Conservation (phyloP, 345 rosid species). For the Tarenaya hassleriana region DNA sequence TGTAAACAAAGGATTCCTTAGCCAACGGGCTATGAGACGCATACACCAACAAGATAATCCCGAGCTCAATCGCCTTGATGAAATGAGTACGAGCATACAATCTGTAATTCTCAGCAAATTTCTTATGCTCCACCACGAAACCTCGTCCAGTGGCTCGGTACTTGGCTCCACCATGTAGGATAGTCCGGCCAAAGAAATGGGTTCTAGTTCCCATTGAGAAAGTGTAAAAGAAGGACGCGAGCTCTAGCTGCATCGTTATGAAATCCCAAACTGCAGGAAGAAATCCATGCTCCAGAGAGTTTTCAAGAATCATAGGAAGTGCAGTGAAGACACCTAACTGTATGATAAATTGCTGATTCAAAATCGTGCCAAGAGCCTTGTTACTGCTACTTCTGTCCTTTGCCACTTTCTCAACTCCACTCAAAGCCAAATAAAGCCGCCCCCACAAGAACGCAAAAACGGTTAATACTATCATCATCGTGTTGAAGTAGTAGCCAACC, state of each 20-base stretch:
- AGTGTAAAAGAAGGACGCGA: constrained; percentile 89
- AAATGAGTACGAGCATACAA: constrained; percentile 87
- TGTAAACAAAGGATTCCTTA: constrained; percentile 65
- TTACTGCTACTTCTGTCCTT: constrained; percentile 47
- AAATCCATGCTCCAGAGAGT: constrained; percentile 90
- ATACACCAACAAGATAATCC: constrained; percentile 66
- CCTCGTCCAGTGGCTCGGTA: constrained; percentile 98
- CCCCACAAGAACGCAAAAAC: constrained; percentile 96
- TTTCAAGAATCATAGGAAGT: constrained; percentile 96
- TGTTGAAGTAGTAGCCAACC: constrained; percentile 90
- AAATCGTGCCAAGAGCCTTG: constrained; percentile 69
- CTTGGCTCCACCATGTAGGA: constrained; percentile 97
- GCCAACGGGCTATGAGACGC: constrained; percentile 75
- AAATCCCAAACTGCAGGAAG: constrained; percentile 93
- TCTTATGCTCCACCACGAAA: constrained; percentile 92
- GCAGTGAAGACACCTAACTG: constrained; percentile 95
- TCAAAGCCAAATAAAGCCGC: constrained; percentile 82
- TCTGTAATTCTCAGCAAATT: constrained; percentile 81
- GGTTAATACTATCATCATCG: constrained; percentile 85
- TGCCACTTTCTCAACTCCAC: constrained; percentile 81
- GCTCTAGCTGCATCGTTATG: constrained; percentile 92
- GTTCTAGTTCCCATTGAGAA: constrained; percentile 97
- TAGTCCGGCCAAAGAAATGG: constrained; percentile 92
- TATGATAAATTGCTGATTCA: constrained; percentile 90
- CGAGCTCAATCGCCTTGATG: constrained; percentile 81